Evolutionary conservation across 2,329 filamentous ascomycete species (phyloP).

Genomic region (Monosporascus ibericus): DNA sequence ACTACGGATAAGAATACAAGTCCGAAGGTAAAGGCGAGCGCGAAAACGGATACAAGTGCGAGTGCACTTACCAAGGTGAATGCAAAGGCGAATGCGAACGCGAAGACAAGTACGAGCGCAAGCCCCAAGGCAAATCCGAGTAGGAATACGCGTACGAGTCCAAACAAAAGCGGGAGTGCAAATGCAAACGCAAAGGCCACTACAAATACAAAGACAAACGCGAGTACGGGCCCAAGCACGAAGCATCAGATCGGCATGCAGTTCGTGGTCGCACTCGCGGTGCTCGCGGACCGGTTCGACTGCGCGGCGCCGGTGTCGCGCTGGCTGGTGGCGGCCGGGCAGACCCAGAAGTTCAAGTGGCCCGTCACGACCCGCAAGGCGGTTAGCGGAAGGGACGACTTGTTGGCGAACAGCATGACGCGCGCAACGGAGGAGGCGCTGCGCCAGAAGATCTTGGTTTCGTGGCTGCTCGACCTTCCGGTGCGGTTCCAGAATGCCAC

Average conservation of each 20-base stretch:
- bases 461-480: constrained; percentile 58
- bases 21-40: neutral
- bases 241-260: constrained; percentile 44
- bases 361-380: constrained; percentile 38
- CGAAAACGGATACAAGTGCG: neutral
- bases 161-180: constrained; percentile 5
- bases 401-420: constrained; percentile 24
- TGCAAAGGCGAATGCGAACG: constrained; percentile 1
- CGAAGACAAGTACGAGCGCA: constrained; percentile 11
- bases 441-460: constrained; percentile 63
- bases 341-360: constrained; percentile 48
- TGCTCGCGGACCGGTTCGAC: constrained; percentile 70
- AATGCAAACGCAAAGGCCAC: constrained; percentile 8
- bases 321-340: constrained; percentile 36
- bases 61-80: neutral
- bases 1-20: constrained; percentile 9
- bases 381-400: constrained; percentile 30
- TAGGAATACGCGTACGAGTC: too few relatives aligned
- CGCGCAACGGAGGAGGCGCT: constrained; percentile 56
- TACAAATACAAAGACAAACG: neutral
- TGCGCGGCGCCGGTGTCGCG: constrained; percentile 49
- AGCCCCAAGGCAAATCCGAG: neutral
- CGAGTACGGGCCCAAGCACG: neutral
- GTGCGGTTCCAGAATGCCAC: constrained; percentile 56
- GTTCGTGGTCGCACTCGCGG: constrained; percentile 60